These are phyloP conservation scores for Chlamydomonas sphaeroides DNA, from an alignment of 139 green algal species.

Conservation along the genomic window DNA sequence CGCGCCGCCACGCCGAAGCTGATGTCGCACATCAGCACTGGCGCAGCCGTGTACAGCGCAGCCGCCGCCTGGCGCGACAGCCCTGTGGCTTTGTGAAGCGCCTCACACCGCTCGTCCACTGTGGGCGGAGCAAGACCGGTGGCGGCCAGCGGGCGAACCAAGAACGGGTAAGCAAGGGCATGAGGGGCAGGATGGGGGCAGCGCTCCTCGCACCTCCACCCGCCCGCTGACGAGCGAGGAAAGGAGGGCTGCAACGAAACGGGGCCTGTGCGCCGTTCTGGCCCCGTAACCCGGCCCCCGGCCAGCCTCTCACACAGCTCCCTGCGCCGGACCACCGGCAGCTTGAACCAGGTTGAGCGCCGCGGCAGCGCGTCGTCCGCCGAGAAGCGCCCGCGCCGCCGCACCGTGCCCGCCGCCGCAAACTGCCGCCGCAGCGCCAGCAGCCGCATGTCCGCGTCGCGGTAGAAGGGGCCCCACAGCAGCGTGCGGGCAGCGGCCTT, in stretches of 20 bases:
- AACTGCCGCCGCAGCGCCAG: slow-evolving; percentile 17
- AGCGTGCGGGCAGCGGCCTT: background rate
- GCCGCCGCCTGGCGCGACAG: background rate
- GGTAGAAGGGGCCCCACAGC: slow-evolving; percentile 15
- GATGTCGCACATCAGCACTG: slow-evolving; percentile 25
- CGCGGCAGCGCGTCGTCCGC: slow-evolving; percentile 27
- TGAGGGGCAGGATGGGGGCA: too few relatives aligned
- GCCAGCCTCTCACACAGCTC: slow-evolving; percentile 32
- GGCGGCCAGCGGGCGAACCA: too few relatives aligned
- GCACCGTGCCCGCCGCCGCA: slow-evolving; percentile 12
- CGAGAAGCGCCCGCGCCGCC: slow-evolving; percentile 22
- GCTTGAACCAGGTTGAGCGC: slow-evolving; percentile 17
- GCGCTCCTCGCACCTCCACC: too few relatives aligned
- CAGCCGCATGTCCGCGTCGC: slow-evolving; percentile 32
- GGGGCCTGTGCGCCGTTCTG: too few relatives aligned
- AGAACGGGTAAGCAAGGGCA: too few relatives aligned
- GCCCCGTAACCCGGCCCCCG: too few relatives aligned
- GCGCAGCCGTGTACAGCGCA: slow-evolving; percentile 1
- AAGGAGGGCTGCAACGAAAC: too few relatives aligned
- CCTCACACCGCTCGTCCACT: slow-evolving; percentile 1
- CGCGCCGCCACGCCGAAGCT: slow-evolving; percentile 10
- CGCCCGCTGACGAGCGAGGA: too few relatives aligned
- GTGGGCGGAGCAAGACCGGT: too few relatives aligned
- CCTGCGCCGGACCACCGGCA: background rate
- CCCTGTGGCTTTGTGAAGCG: background rate